Conservation (phyloP, 73 alveolate genomes). For the Paraurostyla sp. region DNA sequence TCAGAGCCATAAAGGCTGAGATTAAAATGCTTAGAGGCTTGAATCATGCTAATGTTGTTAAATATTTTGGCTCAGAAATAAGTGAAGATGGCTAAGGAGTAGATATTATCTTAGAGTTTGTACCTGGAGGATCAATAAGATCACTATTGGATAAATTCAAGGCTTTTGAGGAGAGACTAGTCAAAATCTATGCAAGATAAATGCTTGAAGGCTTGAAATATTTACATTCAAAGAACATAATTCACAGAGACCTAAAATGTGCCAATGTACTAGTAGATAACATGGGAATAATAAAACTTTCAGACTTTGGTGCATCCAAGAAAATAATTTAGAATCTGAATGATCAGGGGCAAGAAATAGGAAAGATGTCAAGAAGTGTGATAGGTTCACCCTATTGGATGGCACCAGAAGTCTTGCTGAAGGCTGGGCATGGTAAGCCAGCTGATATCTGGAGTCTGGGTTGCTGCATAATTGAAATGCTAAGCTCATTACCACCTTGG, state of each 20-base stretch:
- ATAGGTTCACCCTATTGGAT: slow-evolving; percentile 75
- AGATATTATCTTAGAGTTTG: slow-evolving; percentile 74
- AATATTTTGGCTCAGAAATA: slow-evolving; percentile 69
- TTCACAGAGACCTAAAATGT: slow-evolving; percentile 91
- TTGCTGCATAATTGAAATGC: slow-evolving; percentile 75
- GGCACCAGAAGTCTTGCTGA: slow-evolving; percentile 76
- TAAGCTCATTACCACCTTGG: slow-evolving; percentile 73
- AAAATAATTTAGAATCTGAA: slow-evolving; percentile 15
- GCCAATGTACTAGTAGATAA: slow-evolving; percentile 86
- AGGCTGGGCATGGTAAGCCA: slow-evolving; percentile 37
- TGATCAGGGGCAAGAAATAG: not conserved
- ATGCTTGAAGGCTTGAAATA: slow-evolving; percentile 84
- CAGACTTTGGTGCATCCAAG: slow-evolving; percentile 92
- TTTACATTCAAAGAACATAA: slow-evolving; percentile 79
- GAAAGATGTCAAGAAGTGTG: slow-evolving; percentile 20
- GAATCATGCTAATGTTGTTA: slow-evolving; percentile 67
- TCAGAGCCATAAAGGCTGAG: slow-evolving; percentile 59
- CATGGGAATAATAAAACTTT: slow-evolving; percentile 78
- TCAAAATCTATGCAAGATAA: slow-evolving; percentile 73
- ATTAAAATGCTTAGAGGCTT: slow-evolving; percentile 61
- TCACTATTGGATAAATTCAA: slow-evolving; percentile 68
- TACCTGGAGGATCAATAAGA: slow-evolving; percentile 73
- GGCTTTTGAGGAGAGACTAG: slow-evolving; percentile 71
- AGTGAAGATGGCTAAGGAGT: slow-evolving; percentile 63
- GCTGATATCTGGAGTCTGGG: slow-evolving; percentile 81